A percentile compares a stretch with the other conserved stretches of the same genome.
Evolutionary conservation across 2,329 filamentous ascomycete genomes (phyloP).

Genomic region (Aaosphaeria arxii): DNA sequence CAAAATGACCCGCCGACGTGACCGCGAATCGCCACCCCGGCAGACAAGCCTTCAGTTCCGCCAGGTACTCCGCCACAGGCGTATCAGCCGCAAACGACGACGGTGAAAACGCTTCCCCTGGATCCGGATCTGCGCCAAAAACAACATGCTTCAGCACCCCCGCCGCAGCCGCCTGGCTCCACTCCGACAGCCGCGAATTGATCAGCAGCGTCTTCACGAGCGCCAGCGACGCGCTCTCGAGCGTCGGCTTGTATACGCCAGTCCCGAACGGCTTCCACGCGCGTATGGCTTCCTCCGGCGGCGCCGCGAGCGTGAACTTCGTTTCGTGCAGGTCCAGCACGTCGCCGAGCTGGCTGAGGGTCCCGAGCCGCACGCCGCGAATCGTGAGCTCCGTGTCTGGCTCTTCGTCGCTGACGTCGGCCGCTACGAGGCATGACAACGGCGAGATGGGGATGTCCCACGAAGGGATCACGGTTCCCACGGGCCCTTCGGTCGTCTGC

Average conservation of each 20-base stretch:
- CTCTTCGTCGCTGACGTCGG: background rate
- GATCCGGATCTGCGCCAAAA: background rate
- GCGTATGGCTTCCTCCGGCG: background rate
- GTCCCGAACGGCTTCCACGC: background rate
- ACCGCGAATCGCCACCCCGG: slow-evolving; percentile 1
- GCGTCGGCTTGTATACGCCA: background rate
- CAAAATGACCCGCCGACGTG: background rate
- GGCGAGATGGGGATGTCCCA: background rate
- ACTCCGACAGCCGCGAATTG: background rate
- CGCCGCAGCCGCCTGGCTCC: background rate
- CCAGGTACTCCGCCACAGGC: background rate
- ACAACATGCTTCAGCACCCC: background rate
- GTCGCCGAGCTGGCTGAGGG: background rate
- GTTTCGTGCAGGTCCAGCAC: background rate
- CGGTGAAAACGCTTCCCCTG: background rate
- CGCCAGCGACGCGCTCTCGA: background rate
- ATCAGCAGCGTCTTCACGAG: slow-evolving; percentile 1
- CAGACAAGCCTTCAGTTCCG: background rate
- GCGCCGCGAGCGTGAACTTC: background rate
- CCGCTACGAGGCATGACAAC: background rate
- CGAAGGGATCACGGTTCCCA: background rate
- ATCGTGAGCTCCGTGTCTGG: background rate
- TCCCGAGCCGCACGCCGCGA: background rate
- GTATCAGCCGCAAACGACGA: background rate
- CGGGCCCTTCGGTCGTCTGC: background rate